Evolutionary conservation across 106 monocot genomes (phyloP).

Genomic region (Xerophyta viscosa): DNA sequence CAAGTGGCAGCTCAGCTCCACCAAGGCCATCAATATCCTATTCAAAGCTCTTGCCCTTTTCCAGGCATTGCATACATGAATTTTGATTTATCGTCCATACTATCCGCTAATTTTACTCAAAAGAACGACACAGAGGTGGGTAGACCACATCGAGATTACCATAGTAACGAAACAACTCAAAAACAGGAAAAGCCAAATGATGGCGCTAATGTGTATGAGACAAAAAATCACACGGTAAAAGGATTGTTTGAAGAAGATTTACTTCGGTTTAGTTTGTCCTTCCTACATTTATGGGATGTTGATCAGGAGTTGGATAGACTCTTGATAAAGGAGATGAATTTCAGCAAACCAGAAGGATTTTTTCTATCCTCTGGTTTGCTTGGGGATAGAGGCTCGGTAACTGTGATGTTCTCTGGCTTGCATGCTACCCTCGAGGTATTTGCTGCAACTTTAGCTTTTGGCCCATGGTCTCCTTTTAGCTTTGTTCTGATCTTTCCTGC

Average conservation of each 20-base stretch:
- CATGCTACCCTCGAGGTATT: constrained; percentile 68
- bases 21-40: constrained; percentile 35
- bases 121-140: constrained; percentile 15
- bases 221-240: constrained; percentile 21
- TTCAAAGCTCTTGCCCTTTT: constrained; percentile 75
- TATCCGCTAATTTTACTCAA: constrained; percentile 17
- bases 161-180: constrained; percentile 7
- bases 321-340: constrained; percentile 66
- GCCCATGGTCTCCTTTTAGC: too few species aligned
- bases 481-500: background rate
- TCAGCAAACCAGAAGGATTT: constrained; percentile 60
- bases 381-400: constrained; percentile 83
- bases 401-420: constrained; percentile 76
- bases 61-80: constrained; percentile 65
- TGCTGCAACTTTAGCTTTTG: too few species aligned
- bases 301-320: constrained; percentile 76
- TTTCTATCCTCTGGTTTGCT: constrained; percentile 52
- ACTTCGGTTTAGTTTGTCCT: constrained; percentile 73
- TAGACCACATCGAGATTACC: constrained; percentile 10
- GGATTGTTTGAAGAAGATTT: constrained; percentile 48
- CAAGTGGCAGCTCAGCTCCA: constrained; percentile 5
- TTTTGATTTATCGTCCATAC: constrained; percentile 72
- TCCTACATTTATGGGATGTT: constrained; percentile 90
- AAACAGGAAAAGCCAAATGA: constrained; percentile 10
- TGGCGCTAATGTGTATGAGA: constrained; percentile 14